Evolutionary conservation across 306 rosid genomes (phyloP).

Genomic region (Medicago arabica): DNA sequence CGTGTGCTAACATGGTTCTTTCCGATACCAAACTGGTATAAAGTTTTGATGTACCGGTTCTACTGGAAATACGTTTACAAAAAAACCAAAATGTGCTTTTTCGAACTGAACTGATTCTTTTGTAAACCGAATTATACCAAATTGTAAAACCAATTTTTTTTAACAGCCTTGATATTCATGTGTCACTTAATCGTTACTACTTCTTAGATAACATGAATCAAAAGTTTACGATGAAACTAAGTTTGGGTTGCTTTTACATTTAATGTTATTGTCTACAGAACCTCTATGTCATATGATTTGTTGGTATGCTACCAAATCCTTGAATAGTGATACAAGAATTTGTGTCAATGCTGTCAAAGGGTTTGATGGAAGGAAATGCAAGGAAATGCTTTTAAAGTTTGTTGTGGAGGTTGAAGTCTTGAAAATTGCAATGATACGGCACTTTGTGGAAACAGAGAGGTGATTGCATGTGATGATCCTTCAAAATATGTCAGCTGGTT

Average conservation of each 20-base stretch:
- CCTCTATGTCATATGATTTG: neutral
- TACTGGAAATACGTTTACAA: no score
- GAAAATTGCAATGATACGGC: slow-evolving; percentile 46
- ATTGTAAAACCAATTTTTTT: no score
- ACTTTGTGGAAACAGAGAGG: slow-evolving; percentile 38
- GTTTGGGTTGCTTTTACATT: neutral
- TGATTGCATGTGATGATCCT: slow-evolving; percentile 50
- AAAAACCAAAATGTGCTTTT: no score
- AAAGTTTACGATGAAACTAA: no score
- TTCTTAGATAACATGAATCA: no score
- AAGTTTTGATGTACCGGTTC: no score
- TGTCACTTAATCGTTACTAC: no score
- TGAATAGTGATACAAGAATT: slow-evolving; percentile 1
- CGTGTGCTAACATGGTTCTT: no score
- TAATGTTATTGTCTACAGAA: neutral
- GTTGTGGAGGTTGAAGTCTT: slow-evolving; percentile 56
- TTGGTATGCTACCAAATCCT: neutral
- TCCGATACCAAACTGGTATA: no score
- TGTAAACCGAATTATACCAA: no score
- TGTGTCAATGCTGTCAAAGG: slow-evolving; percentile 39
- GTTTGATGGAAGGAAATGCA: slow-evolving; percentile 32
- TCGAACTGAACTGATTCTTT: no score
- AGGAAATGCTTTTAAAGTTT: slow-evolving; percentile 37
- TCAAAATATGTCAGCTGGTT: slow-evolving; percentile 51
- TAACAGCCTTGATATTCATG: no score